Percentiles rank a stretch among this genome's conserved stretches.
These are phyloP conservation scores for Pyrenula massariospora DNA, from an alignment of 495 filamentous ascomycete genomes.

Conservation along the genomic window DNA sequence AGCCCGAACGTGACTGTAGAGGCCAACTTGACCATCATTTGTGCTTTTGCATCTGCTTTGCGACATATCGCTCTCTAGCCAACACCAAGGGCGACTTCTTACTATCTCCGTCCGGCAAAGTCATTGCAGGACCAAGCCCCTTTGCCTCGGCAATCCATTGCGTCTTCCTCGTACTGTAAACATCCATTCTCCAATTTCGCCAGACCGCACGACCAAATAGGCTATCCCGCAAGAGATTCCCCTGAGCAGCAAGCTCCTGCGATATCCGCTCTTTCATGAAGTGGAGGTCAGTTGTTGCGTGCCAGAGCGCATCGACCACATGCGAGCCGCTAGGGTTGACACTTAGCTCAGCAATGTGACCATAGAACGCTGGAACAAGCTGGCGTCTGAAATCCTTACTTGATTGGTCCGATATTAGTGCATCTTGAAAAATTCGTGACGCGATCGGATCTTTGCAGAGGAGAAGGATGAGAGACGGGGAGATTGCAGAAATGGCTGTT, in stretches of 20 bases:
- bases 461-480: background rate
- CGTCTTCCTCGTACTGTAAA: conserved; percentile 55
- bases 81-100: conserved; percentile 36
- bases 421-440: conserved; percentile 58
- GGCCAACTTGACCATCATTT: too few relatives aligned
- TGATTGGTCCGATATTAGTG: conserved; percentile 46
- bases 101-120: conserved; percentile 14
- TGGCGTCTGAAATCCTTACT: conserved; percentile 48
- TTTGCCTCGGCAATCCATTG: conserved; percentile 66
- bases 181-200: conserved; percentile 85
- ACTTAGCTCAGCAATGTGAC: conserved; percentile 52
- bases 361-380: conserved; percentile 46
- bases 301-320: conserved; percentile 68
- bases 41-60: background rate
- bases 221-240: conserved; percentile 57
- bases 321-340: conserved; percentile 61
- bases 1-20: too few relatives aligned
- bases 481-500: conserved; percentile 42
- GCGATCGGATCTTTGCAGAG: conserved; percentile 36
- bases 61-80: conserved; percentile 30
- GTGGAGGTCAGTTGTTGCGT: conserved; percentile 49
- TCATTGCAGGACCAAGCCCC: conserved; percentile 18
- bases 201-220: conserved; percentile 73
- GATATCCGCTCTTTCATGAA: conserved; percentile 59
- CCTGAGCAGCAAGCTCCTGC: conserved; percentile 47